Conservation (phyloP, 306 rosid genomes). For the Oxytropis ochrocephala region DNA sequence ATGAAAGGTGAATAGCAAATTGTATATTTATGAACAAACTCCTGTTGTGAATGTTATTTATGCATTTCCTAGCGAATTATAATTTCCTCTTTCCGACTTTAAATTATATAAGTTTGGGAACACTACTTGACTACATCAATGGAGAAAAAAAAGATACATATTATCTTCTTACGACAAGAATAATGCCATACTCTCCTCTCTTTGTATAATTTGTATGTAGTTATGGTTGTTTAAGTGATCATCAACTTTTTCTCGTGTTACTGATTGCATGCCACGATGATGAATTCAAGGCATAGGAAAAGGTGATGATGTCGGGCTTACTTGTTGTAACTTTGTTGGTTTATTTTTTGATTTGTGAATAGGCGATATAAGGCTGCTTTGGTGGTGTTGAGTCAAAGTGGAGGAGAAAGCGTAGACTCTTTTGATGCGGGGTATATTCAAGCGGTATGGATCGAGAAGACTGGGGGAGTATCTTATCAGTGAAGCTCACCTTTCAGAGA, state of each 20-base stretch:
- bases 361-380: slow-evolving; percentile 20
- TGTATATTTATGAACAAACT: neutral
- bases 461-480: slow-evolving; percentile 67
- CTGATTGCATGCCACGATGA: slow-evolving; percentile 93
- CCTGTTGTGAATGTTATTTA: neutral
- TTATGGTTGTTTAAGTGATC: neutral
- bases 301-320: slow-evolving; percentile 30
- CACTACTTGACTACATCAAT: neutral
- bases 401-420: slow-evolving; percentile 29
- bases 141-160: neutral
- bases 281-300: slow-evolving; percentile 63
- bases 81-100: neutral
- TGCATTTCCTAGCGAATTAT: neutral
- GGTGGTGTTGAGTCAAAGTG: slow-evolving; percentile 28
- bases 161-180: slow-evolving; percentile 3
- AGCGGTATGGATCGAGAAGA: slow-evolving; percentile 71
- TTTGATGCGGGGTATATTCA: slow-evolving; percentile 75
- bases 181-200: neutral
- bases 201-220: neutral
- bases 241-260: slow-evolving; percentile 11
- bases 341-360: slow-evolving; percentile 6
- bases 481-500: slow-evolving; percentile 91
- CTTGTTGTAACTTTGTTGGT: neutral
- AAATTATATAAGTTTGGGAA: neutral
- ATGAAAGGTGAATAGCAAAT: neutral